Evolutionary conservation across 345 rosid genomes (phyloP).

Genomic region (Zanthoxylum bungeanum): DNA sequence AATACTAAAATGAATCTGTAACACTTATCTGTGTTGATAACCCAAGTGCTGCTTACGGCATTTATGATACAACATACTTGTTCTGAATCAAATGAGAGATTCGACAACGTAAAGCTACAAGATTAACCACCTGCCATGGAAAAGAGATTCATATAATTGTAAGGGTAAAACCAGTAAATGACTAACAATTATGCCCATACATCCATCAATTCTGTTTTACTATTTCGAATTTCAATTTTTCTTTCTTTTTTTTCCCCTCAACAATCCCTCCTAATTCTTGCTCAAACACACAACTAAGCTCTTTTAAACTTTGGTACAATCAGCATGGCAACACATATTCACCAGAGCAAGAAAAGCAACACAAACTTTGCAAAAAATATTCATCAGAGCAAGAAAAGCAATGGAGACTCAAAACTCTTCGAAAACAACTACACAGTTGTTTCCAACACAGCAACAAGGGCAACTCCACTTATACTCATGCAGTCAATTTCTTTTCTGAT

Average conservation of each 20-base stretch:
- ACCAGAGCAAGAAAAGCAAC: slow-evolving; percentile 52
- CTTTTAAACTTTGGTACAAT: slow-evolving; percentile 65
- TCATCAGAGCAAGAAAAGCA: no score
- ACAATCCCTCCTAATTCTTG: slow-evolving; percentile 31
- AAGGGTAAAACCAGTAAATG: no score
- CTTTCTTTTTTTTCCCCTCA: slow-evolving; percentile 9
- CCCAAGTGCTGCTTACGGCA: no score
- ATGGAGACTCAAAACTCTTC: slow-evolving; percentile 54
- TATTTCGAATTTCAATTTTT: no score
- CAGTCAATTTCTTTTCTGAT: slow-evolving; percentile 82
- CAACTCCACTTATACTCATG: slow-evolving; percentile 52
- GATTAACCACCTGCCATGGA: no score
- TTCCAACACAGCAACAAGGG: slow-evolving; percentile 44
- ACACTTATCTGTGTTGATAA: background rate
- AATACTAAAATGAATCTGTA: background rate
- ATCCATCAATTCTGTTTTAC: no score
- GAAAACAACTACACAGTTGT: slow-evolving; percentile 65
- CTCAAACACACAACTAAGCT: slow-evolving; percentile 36
- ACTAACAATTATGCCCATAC: no score
- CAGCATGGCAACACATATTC: slow-evolving; percentile 53
- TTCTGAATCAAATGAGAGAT: no score
- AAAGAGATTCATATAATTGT: no score
- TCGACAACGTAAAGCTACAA: no score
- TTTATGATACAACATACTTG: no score
- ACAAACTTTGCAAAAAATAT: no score